A percentile compares a stretch with the other conserved stretches of the same genome.
These are phyloP conservation scores for Setomelanomma holmii DNA, from an alignment of 2,329 filamentous ascomycete species.

Conservation along the genomic window DNA sequence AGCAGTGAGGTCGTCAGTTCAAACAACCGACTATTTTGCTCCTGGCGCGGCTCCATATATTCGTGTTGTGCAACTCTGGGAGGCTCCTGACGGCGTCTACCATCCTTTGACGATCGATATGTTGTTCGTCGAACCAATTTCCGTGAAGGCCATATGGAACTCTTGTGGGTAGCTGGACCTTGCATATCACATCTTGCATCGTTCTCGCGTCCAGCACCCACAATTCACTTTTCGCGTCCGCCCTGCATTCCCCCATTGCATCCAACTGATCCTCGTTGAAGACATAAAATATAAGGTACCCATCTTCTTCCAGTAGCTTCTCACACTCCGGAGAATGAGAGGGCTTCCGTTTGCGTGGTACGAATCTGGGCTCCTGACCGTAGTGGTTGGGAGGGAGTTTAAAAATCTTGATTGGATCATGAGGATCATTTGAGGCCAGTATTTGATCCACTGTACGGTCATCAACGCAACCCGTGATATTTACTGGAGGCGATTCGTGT, in stretches of 20 bases:
- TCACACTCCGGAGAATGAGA: background rate
- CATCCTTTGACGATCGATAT: constrained; percentile 40
- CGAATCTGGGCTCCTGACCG: constrained; percentile 72
- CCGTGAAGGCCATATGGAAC: constrained; percentile 72
- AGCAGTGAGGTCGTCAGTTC: constrained; percentile 4
- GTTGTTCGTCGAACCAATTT: constrained; percentile 47
- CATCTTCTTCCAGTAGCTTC: constrained; percentile 64
- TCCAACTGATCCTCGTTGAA: constrained; percentile 73
- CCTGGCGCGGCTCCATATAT: constrained; percentile 15
- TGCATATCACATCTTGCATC: constrained; percentile 68
- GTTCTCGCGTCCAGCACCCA: constrained; percentile 71
- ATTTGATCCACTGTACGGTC: constrained; percentile 62
- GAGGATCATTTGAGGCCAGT: constrained; percentile 45
- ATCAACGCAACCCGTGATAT: constrained; percentile 69
- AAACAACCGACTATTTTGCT: constrained; percentile 17
- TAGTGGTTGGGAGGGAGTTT: constrained; percentile 66
- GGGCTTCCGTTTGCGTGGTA: constrained; percentile 49
- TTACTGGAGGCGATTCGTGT: constrained; percentile 52
- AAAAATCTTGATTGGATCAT: constrained; percentile 69
- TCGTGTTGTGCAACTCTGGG: constrained; percentile 9
- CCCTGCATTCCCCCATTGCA: constrained; percentile 54
- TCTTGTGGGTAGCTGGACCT: constrained; percentile 67
- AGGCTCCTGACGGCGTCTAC: constrained; percentile 31
- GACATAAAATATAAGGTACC: constrained; percentile 72
- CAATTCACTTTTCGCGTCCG: constrained; percentile 61